Conservation (phyloP, 2,329 filamentous ascomycete species). For the Setomelanomma holmii region DNA sequence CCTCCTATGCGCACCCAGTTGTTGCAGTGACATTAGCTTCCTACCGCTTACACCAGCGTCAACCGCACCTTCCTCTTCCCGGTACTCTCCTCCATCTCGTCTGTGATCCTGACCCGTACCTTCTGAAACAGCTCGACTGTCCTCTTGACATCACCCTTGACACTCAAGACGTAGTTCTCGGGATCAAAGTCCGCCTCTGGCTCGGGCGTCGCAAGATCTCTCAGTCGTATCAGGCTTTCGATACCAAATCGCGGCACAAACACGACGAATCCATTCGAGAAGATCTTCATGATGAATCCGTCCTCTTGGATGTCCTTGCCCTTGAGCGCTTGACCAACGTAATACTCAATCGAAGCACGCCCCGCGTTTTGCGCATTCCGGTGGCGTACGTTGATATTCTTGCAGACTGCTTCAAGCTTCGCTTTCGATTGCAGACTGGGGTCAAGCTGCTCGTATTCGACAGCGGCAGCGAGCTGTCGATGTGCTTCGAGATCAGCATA, state of each 20-base stretch:
- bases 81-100: conserved; percentile 93
- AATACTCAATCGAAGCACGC: conserved; percentile 94
- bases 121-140: conserved; percentile 89
- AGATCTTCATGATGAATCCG: conserved; percentile 95
- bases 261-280: conserved; percentile 96
- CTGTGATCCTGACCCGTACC: conserved; percentile 85
- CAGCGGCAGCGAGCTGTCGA: conserved; percentile 91
- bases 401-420: conserved; percentile 91
- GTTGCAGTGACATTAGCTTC: too few relatives aligned
- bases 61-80: conserved; percentile 92
- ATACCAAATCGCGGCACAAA: conserved; percentile 96
- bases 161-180: conserved; percentile 79
- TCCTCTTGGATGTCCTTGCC: conserved; percentile 79
- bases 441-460: conserved; percentile 89
- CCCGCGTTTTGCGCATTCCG: conserved; percentile 97
- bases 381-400: conserved; percentile 97
- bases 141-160: conserved; percentile 62
- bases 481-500: conserved; percentile 97
- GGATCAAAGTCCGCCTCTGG: conserved; percentile 84
- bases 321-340: conserved; percentile 94
- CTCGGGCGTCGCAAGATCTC: conserved; percentile 78
- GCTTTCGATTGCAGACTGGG: conserved; percentile 79
- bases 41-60: conserved; percentile 53
- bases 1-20: neutral
- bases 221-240: conserved; percentile 85